phyloP scores from a whole-genome alignment of 2,329 filamentous ascomycete species.

The Talaromyces marneffei region DNA sequence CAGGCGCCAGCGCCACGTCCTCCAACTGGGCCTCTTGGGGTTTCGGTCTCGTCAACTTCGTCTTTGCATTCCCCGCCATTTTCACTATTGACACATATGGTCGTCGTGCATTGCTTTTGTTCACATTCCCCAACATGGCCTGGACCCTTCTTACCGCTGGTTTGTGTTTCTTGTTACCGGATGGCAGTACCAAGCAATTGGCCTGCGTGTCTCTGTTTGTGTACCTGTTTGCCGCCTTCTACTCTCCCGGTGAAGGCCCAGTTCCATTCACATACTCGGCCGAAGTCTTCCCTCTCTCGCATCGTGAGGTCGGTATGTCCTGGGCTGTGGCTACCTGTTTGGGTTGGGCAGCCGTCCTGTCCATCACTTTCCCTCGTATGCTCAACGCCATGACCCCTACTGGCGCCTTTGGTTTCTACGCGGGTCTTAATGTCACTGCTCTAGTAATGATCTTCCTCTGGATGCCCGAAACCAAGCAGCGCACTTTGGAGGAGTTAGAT shows the following conservation, averaged over 20 bases:
- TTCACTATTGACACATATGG: slow-evolving; percentile 64
- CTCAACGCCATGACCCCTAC: slow-evolving; percentile 35
- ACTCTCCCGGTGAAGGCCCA: slow-evolving; percentile 58
- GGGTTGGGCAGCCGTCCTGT: slow-evolving; percentile 47
- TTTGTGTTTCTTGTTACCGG: slow-evolving; percentile 51
- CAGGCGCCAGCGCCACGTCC: slow-evolving; percentile 51
- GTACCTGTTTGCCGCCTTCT: slow-evolving; percentile 60
- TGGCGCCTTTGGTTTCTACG: slow-evolving; percentile 16
- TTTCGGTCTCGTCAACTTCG: slow-evolving; percentile 60
- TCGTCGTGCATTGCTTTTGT: slow-evolving; percentile 56
- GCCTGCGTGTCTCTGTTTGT: slow-evolving; percentile 56
- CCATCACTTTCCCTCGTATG: slow-evolving; percentile 46
- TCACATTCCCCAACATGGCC: slow-evolving; percentile 63
- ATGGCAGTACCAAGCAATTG: slow-evolving; percentile 41
- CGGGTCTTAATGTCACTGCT: slow-evolving; percentile 54
- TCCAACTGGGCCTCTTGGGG: slow-evolving; percentile 60
- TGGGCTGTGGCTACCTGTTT: slow-evolving; percentile 42
- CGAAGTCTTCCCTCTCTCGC: slow-evolving; percentile 51
- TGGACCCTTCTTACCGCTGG: slow-evolving; percentile 62
- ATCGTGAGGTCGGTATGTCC: slow-evolving; percentile 44
- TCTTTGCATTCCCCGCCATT: slow-evolving; percentile 60
- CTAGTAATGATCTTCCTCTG: slow-evolving; percentile 60
- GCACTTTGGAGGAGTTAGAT: slow-evolving; percentile 55
- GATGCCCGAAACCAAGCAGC: slow-evolving; percentile 53
- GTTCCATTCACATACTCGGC: slow-evolving; percentile 51